Evolutionary conservation across 208 protist species (phyloP).

Genomic region (Trypanosoma mega): DNA sequence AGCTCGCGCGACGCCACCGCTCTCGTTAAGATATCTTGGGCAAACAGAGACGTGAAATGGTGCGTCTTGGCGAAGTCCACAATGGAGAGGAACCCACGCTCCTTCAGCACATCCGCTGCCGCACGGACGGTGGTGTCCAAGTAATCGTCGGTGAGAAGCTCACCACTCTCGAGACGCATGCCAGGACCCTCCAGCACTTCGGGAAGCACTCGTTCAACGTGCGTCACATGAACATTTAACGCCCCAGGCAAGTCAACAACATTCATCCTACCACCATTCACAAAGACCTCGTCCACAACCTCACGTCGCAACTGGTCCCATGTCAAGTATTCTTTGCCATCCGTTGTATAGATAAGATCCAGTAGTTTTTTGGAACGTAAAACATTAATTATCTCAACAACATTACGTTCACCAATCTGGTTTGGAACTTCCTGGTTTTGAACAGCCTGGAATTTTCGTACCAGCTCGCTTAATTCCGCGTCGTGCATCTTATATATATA

Average conservation of each 20-base stretch:
- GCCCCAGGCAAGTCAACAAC: slow-evolving; percentile 66
- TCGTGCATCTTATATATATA: slow-evolving; percentile 32
- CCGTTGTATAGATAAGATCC: slow-evolving; percentile 74
- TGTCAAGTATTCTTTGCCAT: slow-evolving; percentile 84
- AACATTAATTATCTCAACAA: slow-evolving; percentile 77
- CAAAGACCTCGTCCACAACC: slow-evolving; percentile 71
- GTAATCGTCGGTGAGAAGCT: slow-evolving; percentile 71
- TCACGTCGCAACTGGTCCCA: slow-evolving; percentile 78
- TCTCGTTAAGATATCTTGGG: slow-evolving; percentile 39
- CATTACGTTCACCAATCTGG: slow-evolving; percentile 79
- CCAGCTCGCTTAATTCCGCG: slow-evolving; percentile 57
- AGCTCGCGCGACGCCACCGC: slow-evolving; percentile 42
- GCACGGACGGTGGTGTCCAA: slow-evolving; percentile 47
- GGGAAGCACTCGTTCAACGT: slow-evolving; percentile 70
- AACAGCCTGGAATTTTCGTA: slow-evolving; percentile 67
- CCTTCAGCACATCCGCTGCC: slow-evolving; percentile 51
- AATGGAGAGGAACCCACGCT: slow-evolving; percentile 64
- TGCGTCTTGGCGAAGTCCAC: slow-evolving; percentile 57
- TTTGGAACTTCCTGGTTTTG: slow-evolving; percentile 59
- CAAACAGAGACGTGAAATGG: slow-evolving; percentile 65
- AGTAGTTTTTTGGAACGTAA: slow-evolving; percentile 64
- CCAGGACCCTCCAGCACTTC: slow-evolving; percentile 49
- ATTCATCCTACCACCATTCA: slow-evolving; percentile 72
- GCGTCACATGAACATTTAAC: slow-evolving; percentile 64
- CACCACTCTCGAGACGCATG: slow-evolving; percentile 52